phyloP scores from a whole-genome alignment of 1,284 basidiomycete species.

The Coriolopsis trogii region DNA sequence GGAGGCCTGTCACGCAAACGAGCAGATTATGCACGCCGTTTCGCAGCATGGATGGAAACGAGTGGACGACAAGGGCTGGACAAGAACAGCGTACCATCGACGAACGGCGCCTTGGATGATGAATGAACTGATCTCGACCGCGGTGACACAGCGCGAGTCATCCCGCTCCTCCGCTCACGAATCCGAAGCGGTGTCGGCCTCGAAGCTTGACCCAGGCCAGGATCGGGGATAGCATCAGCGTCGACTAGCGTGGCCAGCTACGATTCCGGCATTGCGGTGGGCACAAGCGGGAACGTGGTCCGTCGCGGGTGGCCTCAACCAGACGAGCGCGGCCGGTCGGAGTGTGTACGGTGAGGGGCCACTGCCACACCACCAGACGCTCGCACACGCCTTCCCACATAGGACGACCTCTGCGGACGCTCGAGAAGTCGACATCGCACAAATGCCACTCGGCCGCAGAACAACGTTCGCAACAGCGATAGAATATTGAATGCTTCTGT shows the following conservation, averaged over 20 bases:
- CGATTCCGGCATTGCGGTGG: no score
- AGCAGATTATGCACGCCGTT: slow-evolving; percentile 1
- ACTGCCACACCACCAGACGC: slow-evolving; percentile 1
- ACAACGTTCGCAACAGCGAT: background rate
- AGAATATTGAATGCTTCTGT: no score
- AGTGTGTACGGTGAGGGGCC: slow-evolving; percentile 14
- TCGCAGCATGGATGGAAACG: background rate
- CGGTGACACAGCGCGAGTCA: slow-evolving; percentile 11
- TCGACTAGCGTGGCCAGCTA: background rate
- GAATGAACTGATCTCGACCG: background rate
- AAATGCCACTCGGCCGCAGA: background rate
- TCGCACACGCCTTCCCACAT: slow-evolving; percentile 10
- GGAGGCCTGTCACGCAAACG: background rate
- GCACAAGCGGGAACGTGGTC: no score
- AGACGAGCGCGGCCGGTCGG: no score
- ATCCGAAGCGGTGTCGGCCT: slow-evolving; percentile 15
- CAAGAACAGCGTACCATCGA: background rate
- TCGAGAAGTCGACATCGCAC: no score
- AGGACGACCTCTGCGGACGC: no score
- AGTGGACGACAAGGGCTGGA: background rate
- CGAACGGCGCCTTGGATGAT: slow-evolving; percentile 3
- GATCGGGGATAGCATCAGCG: slow-evolving; percentile 2
- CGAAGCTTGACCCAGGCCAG: background rate
- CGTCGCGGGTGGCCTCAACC: no score
- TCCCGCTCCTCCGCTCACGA: slow-evolving; percentile 11